Evolutionary conservation across 768 basidiomycete species (phyloP).

Genomic region (Tricholoma terreum): DNA sequence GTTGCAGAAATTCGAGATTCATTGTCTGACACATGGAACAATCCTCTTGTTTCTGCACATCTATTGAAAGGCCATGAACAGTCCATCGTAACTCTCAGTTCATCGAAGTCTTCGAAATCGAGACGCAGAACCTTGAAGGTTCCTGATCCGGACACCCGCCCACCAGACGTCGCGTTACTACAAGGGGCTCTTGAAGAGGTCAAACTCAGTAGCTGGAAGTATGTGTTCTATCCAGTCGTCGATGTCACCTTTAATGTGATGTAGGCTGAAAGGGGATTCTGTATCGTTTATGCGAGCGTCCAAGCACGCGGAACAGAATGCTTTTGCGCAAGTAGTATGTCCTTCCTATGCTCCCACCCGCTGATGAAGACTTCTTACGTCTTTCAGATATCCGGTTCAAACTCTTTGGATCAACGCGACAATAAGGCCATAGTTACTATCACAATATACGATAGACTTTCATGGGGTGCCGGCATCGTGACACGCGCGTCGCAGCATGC

Average conservation of each 20-base stretch:
- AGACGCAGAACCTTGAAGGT: constrained; percentile 30
- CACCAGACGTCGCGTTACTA: constrained; percentile 45
- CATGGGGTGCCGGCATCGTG: constrained; percentile 60
- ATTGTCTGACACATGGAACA: constrained; percentile 46
- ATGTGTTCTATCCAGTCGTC: constrained; percentile 19
- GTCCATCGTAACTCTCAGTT: constrained; percentile 33
- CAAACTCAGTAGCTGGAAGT: constrained; percentile 63
- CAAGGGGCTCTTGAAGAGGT: constrained; percentile 50
- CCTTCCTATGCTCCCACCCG: background rate
- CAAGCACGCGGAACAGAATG: constrained; percentile 66
- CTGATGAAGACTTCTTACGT: background rate
- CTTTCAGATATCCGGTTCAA: background rate
- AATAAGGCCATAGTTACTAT: constrained; percentile 51
- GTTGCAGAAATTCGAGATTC: constrained; percentile 47
- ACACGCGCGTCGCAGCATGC: constrained; percentile 67
- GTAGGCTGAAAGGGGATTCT: constrained; percentile 42
- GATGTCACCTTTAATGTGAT: background rate
- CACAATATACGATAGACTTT: constrained; percentile 56
- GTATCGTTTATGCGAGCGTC: constrained; percentile 61
- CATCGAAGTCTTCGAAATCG: constrained; percentile 28
- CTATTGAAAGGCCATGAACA: constrained; percentile 52
- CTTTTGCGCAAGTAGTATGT: constrained; percentile 41
- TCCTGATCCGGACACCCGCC: constrained; percentile 38
- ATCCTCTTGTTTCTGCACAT: constrained; percentile 56
- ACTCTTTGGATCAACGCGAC: background rate